Base-by-base conservation (phyloP, 768 basidiomycete genomes). In the Epithele typhae region DNA sequence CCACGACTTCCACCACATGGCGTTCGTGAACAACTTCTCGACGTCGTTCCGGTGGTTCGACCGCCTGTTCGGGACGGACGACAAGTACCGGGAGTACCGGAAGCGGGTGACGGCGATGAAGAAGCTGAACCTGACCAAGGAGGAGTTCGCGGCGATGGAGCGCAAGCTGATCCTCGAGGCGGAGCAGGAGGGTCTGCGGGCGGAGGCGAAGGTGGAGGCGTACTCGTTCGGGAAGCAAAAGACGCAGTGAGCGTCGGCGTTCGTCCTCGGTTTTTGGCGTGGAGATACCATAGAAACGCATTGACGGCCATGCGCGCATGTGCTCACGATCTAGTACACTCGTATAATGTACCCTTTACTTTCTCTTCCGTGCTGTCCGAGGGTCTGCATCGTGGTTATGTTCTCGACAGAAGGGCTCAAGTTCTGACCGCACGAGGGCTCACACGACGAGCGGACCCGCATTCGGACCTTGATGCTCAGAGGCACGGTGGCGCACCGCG, bases 1-100 rank as follows among this genome's bases (percentile, higher is more conserved):
- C 69, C 94, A 96, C 64, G 94, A 97, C 62, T 97, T 92, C 81
- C 95, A 98, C 68, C 95, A 99, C 70, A 89, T 92, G 88, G 84
- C 88, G 3, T 95, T 93, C 74, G 81, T 81, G 40, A 92, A 93
- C 74, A 94, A 94, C 74, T 95, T 78, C 64, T 88, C 90, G 8
- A 94, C 92, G 6, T 89, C 86, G 18, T 96, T 96, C 82, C 81
- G 92, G 33, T 95, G 90, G 86, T 91, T 87, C 66, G 95, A 98
- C 66, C 76, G 77, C 49, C 67, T 92, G 55, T 84, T 89, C 59
- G 93, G 93, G 41, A 98, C 95, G 0, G 95, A 99, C 60, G 66
- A 74, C 67, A 92, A 90, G 72, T 98, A 96, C 71, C 80, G 73
- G 18, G 83, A 79, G 25, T 92, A 94, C 73, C 80, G 84, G 51